Evolutionary conservation across 176 grass and related monocot genomes (phyloP).

Genomic region (Avena insularis): DNA sequence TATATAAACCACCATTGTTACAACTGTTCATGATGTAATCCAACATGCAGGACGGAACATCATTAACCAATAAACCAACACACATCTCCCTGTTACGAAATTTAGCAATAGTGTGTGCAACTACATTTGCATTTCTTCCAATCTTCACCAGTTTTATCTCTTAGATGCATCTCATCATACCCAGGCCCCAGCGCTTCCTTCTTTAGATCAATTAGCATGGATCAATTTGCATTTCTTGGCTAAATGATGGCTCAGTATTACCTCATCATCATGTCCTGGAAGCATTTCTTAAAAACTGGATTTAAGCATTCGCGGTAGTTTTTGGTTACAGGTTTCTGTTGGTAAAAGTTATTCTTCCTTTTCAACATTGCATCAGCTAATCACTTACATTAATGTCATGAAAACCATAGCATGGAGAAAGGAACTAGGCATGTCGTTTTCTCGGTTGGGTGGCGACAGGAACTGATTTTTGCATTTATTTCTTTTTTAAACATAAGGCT

Average conservation of each 20-base stretch:
- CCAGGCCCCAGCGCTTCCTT: too few species aligned
- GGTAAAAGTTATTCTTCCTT: neutral
- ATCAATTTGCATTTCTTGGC: neutral
- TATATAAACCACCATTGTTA: too few species aligned
- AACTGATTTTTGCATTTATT: constrained; percentile 4
- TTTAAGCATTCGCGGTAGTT: neutral
- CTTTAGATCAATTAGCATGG: too few species aligned
- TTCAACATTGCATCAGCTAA: neutral
- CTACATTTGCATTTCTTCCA: too few species aligned
- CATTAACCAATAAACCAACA: too few species aligned
- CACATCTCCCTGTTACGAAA: too few species aligned
- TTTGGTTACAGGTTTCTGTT: neutral
- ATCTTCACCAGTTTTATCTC: too few species aligned
- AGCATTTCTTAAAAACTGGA: neutral
- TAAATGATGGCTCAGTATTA: neutral
- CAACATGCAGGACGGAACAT: too few species aligned
- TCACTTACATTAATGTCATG: neutral
- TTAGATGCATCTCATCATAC: too few species aligned
- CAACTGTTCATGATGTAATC: too few species aligned
- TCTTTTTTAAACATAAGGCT: neutral
- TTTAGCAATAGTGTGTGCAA: too few species aligned
- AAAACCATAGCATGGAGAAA: neutral
- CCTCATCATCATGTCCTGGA: neutral
- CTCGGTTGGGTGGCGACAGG: neutral
- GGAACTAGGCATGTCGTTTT: neutral